Conservation (phyloP, 345 rosid species). For the Aquilaria sinensis region DNA sequence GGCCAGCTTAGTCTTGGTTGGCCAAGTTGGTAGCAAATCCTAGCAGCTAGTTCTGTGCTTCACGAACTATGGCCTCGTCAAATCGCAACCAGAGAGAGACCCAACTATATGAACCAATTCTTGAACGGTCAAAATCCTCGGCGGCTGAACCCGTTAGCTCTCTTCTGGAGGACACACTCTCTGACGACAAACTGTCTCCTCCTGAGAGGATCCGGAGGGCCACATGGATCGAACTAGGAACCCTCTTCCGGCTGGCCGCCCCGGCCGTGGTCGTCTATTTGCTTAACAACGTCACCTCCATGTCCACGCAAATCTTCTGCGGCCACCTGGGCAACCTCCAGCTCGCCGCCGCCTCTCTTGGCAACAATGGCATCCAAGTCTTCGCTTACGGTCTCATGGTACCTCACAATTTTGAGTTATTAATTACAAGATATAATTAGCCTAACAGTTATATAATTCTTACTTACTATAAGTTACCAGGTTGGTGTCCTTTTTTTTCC, state of each 20-base stretch:
- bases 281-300: slow-evolving; percentile 42
- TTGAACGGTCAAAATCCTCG: no score
- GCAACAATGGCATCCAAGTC: slow-evolving; percentile 50
- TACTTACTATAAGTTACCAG: not conserved
- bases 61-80: no score
- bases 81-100: no score
- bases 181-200: no score
- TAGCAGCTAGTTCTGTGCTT: no score
- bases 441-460: not conserved
- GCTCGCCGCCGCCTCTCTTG: slow-evolving; percentile 58
- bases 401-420: not conserved
- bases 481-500: not conserved
- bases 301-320: slow-evolving; percentile 53
- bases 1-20: no score
- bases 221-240: slow-evolving; percentile 40
- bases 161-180: no score
- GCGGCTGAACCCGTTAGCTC: no score
- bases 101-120: no score
- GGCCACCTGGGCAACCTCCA: slow-evolving; percentile 64
- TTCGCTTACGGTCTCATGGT: slow-evolving; percentile 51
- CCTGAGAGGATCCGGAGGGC: slow-evolving; percentile 15
- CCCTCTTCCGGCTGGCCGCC: slow-evolving; percentile 40
- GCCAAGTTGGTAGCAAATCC: no score
- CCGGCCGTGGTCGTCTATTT: slow-evolving; percentile 56
- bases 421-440: not conserved